Evolutionary conservation across 1,284 basidiomycete species (phyloP).

Genomic region (Trametes polyzona): DNA sequence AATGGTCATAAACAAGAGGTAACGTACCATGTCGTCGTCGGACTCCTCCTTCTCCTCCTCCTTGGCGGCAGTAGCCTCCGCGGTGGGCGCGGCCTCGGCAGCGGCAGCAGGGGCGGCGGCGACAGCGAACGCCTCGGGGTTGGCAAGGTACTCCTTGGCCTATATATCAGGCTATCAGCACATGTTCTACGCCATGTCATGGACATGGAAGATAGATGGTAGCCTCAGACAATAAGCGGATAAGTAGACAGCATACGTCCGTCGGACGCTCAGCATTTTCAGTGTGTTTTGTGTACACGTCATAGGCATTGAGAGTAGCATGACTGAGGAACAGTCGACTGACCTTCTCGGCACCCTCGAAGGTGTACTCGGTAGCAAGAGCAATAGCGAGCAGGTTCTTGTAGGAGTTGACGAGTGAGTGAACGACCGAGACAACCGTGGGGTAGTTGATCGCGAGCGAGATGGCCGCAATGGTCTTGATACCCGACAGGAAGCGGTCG

Average conservation of each 20-base stretch:
- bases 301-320: constrained; percentile 36
- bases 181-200: no score
- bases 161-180: constrained; percentile 41
- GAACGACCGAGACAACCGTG: constrained; percentile 90
- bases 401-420: constrained; percentile 98
- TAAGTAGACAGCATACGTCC: constrained; percentile 48
- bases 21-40: constrained; percentile 76
- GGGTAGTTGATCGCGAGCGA: constrained; percentile 97
- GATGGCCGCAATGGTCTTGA: constrained; percentile 96
- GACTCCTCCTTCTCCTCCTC: constrained; percentile 83
- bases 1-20: not conserved
- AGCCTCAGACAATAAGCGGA: constrained; percentile 39
- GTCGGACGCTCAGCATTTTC: constrained; percentile 77
- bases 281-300: constrained; percentile 60
- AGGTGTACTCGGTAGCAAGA: constrained; percentile 92
- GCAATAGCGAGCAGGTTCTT: constrained; percentile 96
- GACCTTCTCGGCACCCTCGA: constrained; percentile 94
- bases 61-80: constrained; percentile 51
- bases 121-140: constrained; percentile 94
- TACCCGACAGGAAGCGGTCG: constrained; percentile 88
- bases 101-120: constrained; percentile 69
- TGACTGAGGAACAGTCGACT: constrained; percentile 32
- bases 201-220: constrained; percentile 20
- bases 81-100: constrained; percentile 54
- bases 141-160: constrained; percentile 96